Conservation (phyloP, 345 rosid genomes). For the Citrus hindsii region DNA sequence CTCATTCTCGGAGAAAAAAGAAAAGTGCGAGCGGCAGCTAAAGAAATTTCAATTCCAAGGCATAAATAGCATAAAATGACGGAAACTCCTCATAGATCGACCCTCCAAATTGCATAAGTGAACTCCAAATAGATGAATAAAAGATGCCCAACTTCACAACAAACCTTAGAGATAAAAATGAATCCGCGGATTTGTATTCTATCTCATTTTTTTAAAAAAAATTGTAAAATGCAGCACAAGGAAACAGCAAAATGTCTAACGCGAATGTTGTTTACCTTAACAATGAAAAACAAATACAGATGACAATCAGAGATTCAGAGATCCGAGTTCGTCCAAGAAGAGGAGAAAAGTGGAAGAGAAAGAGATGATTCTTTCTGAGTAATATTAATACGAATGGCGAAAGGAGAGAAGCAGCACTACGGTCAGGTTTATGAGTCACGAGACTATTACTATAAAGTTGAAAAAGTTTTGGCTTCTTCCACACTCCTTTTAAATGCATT, state of each 20-base stretch:
- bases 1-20: background rate
- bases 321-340: constrained; percentile 11
- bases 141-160: background rate
- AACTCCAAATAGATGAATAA: background rate
- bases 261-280: background rate
- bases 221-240: background rate
- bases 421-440: constrained; percentile 30
- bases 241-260: background rate
- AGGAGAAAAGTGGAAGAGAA: background rate
- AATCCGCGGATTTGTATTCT: background rate
- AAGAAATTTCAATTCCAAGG: background rate
- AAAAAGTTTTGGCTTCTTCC: background rate
- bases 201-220: background rate
- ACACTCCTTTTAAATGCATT: background rate
- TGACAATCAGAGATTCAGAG: constrained; percentile 8
- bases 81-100: background rate
- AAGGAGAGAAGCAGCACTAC: background rate
- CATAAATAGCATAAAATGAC: background rate
- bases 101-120: background rate
- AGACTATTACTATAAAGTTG: constrained; percentile 19
- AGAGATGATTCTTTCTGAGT: background rate
- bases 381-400: too few relatives aligned
- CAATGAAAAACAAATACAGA: background rate
- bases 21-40: background rate
- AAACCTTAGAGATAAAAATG: background rate